Evolutionary conservation across 306 rosid species (phyloP).

Genomic region (Prunus armeniaca): DNA sequence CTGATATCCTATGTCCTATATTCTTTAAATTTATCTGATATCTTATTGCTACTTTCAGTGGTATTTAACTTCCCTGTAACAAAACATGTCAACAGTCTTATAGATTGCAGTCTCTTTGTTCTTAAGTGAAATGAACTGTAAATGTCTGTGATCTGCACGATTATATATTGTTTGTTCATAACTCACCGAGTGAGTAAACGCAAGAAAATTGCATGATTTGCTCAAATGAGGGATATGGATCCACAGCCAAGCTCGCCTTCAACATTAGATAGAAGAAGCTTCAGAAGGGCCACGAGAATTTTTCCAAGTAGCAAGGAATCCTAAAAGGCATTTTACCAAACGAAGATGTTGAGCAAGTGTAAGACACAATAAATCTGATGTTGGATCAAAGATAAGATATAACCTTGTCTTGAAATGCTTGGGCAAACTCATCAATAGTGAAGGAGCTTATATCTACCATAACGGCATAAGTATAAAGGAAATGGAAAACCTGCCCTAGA

Average conservation of each 20-base stretch:
- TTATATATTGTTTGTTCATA: background rate
- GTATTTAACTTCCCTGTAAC: no score
- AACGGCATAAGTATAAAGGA: no score
- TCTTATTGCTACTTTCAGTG: no score
- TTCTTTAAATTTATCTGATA: no score
- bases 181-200: slow-evolving; percentile 85
- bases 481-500: slow-evolving; percentile 70
- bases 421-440: slow-evolving; percentile 90
- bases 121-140: background rate
- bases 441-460: no score
- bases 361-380: slow-evolving; percentile 16
- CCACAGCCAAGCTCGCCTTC: slow-evolving; percentile 58
- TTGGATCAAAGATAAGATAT: slow-evolving; percentile 30
- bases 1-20: no score
- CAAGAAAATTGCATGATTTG: slow-evolving; percentile 90
- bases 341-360: background rate
- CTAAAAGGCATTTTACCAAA: slow-evolving; percentile 40
- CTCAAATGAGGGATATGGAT: slow-evolving; percentile 46
- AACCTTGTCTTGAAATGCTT: slow-evolving; percentile 94
- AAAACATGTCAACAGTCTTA: no score
- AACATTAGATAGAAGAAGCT: slow-evolving; percentile 69
- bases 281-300: slow-evolving; percentile 77
- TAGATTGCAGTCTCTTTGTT: no score
- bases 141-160: background rate
- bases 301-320: slow-evolving; percentile 83